Conservation (phyloP, 805 yeast genomes). For the Limtongia smithiae region DNA sequence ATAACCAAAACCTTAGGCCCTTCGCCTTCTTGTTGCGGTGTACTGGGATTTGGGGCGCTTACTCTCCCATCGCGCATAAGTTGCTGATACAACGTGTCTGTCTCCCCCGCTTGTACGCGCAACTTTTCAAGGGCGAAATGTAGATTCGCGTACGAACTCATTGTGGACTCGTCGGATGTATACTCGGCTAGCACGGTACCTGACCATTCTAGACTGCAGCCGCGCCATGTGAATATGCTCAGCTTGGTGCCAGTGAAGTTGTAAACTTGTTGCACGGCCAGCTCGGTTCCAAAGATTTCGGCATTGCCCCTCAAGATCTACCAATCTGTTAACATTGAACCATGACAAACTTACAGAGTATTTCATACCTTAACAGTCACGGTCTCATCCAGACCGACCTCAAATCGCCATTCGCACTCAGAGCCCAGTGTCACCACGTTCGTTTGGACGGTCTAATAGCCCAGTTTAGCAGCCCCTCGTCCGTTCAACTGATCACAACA, state of each 20-base stretch:
- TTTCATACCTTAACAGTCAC: slow-evolving; percentile 48
- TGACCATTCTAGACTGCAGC: slow-evolving; percentile 56
- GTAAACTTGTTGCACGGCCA: slow-evolving; percentile 66
- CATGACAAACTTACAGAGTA: no score
- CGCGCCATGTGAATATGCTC: slow-evolving; percentile 59
- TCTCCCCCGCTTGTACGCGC: slow-evolving; percentile 36
- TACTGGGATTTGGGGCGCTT: neutral
- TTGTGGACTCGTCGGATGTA: slow-evolving; percentile 65
- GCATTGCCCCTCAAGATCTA: slow-evolving; percentile 63
- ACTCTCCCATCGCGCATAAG: neutral
- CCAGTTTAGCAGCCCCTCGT: no score
- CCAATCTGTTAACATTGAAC: neutral
- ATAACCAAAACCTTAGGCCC: slow-evolving; percentile 63
- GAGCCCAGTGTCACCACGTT: slow-evolving; percentile 33
- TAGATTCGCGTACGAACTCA: slow-evolving; percentile 60
- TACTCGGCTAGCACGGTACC: slow-evolving; percentile 47
- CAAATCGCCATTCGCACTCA: slow-evolving; percentile 71
- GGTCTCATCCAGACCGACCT: slow-evolving; percentile 52
- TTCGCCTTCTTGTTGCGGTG: slow-evolving; percentile 20
- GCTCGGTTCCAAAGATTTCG: slow-evolving; percentile 90
- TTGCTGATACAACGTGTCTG: slow-evolving; percentile 8
- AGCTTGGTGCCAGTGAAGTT: slow-evolving; percentile 53
- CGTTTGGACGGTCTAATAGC: no score
- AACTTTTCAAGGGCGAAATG: slow-evolving; percentile 71
- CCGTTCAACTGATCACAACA: no score